Conservation (phyloP, 2,329 filamentous ascomycete genomes). For the Penicillium verrucosum region DNA sequence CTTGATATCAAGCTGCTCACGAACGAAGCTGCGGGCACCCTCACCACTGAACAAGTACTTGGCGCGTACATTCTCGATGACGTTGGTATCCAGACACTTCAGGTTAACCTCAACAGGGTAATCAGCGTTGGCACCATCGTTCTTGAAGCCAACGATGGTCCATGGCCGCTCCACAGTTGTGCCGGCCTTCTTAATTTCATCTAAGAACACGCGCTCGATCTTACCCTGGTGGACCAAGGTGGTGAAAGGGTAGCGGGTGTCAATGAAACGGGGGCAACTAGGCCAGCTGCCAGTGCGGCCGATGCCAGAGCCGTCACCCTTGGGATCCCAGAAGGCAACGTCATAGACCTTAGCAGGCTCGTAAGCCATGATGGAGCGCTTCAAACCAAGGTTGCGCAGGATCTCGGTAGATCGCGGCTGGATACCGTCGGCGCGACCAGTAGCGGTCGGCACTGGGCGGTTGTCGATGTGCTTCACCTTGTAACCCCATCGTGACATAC, state of each 20-base stretch:
- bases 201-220: constrained; percentile 61
- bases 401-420: constrained; percentile 86
- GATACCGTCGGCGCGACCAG: constrained; percentile 86
- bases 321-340: constrained; percentile 64
- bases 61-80: constrained; percentile 61
- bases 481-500: constrained; percentile 88
- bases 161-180: constrained; percentile 57
- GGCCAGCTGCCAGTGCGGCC: constrained; percentile 69
- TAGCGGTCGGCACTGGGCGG: constrained; percentile 76
- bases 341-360: constrained; percentile 81
- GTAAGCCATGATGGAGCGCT: constrained; percentile 81
- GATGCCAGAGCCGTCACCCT: constrained; percentile 52
- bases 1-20: constrained; percentile 64
- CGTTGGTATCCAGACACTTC: constrained; percentile 70
- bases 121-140: constrained; percentile 58
- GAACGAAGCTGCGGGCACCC: constrained; percentile 59
- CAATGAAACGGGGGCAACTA: constrained; percentile 79
- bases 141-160: constrained; percentile 61
- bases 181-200: constrained; percentile 59
- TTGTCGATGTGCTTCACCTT: constrained; percentile 95
- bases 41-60: constrained; percentile 64
- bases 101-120: constrained; percentile 80
- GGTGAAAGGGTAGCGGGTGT: constrained; percentile 62
- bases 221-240: constrained; percentile 61
- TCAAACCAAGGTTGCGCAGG: constrained; percentile 83